Evolutionary conservation across 208 protist genomes (phyloP).

Genomic region (Hexamita inflata): DNA sequence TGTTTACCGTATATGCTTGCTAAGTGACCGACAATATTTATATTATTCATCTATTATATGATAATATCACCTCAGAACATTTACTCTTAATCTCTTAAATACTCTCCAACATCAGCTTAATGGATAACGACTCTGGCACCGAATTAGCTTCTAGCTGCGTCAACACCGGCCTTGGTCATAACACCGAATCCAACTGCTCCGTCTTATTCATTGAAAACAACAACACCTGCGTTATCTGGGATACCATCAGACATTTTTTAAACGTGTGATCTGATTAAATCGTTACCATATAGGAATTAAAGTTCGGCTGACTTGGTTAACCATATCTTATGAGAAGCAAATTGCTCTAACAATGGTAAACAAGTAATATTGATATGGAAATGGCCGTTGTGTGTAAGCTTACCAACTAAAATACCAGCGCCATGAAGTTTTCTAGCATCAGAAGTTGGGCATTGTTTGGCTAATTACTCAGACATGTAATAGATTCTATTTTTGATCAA

Average conservation of each 20-base stretch:
- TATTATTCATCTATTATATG: too few relatives aligned
- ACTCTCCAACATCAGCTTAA: slow-evolving; percentile 19
- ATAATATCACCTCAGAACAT: slow-evolving; percentile 19
- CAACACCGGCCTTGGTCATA: neutral
- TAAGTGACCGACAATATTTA: too few relatives aligned
- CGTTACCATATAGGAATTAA: slow-evolving; percentile 17
- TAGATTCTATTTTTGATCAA: slow-evolving; percentile 16
- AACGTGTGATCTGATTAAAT: slow-evolving; percentile 1
- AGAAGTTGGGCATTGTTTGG: too few relatives aligned
- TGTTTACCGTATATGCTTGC: too few relatives aligned
- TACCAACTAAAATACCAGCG: slow-evolving; percentile 16
- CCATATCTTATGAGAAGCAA: neutral
- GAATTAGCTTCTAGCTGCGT: neutral
- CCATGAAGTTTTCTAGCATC: neutral
- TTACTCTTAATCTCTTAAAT: neutral
- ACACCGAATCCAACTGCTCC: slow-evolving; percentile 9
- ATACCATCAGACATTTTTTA: neutral
- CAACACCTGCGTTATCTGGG: slow-evolving; percentile 13
- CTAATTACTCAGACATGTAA: slow-evolving; percentile 2
- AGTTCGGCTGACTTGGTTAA: neutral
- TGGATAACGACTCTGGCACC: slow-evolving; percentile 10
- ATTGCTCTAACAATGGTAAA: slow-evolving; percentile 9
- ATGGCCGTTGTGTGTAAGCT: neutral
- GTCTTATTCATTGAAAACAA: neutral
- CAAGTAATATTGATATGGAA: slow-evolving; percentile 1